Evolutionary conservation across 2,329 filamentous ascomycete species (phyloP).

Genomic region (Fusarium lateritium): DNA sequence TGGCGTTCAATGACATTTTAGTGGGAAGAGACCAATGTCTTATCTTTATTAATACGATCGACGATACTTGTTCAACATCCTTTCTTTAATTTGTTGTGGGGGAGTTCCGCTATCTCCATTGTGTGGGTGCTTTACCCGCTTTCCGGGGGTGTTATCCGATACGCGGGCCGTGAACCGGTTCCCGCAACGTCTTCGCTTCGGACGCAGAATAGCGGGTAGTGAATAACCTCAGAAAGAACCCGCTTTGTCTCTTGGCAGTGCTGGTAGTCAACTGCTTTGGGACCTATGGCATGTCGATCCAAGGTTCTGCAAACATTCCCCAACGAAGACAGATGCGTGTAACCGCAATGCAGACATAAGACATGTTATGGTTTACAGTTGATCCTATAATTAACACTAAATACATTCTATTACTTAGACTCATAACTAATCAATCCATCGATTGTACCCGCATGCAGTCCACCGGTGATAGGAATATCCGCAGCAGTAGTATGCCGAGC

Average conservation of each 20-base stretch:
- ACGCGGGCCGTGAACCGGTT: neutral
- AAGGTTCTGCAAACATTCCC: too few species aligned
- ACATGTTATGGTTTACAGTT: too few species aligned
- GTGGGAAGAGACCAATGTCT: neutral
- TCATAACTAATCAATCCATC: constrained; percentile 56
- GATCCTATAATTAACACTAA: neutral
- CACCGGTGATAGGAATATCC: constrained; percentile 62
- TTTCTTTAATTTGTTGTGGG: too few species aligned
- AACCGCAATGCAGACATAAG: too few species aligned
- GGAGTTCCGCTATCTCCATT: too few species aligned
- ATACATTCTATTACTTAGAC: neutral
- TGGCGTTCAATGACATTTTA: neutral
- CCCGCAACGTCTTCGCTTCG: neutral
- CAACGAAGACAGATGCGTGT: too few species aligned
- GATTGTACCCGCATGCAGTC: constrained; percentile 58
- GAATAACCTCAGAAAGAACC: too few species aligned
- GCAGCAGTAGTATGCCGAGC: constrained; percentile 59
- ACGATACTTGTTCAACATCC: too few species aligned
- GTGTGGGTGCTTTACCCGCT: neutral
- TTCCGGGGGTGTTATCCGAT: constrained; percentile 1
- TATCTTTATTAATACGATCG: too few species aligned
- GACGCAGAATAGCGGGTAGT: neutral
- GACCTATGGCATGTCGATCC: neutral
- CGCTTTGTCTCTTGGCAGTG: too few species aligned
- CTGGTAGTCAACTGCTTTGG: neutral